Base-by-base conservation (phyloP, 257 asterid genomes). In the Rehmannia glutinosa region DNA sequence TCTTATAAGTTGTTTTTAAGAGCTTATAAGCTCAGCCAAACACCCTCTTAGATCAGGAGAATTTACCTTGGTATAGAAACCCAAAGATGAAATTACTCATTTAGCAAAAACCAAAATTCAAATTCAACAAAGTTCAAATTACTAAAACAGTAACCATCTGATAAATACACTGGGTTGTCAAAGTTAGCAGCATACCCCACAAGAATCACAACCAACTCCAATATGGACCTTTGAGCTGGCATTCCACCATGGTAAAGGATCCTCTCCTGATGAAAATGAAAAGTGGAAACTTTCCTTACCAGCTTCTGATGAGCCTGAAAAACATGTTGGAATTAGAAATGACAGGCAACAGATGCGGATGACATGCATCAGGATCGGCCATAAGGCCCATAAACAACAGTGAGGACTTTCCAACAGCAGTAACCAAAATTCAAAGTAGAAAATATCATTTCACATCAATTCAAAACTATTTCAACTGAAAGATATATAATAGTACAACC, bases 151-250 rank as follows among this genome's bases (percentile, higher is more conserved):
- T 25, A 50, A 52, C 25, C 59, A 35, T 70, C 13, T 1, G 46
- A 21, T 10, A 33, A 47, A 66, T 42, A 9, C 30, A 33, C 54
- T 25, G 9, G 27, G 35, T 6, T 19, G 56, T 25, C 24, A 51
- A 42, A 32, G 51, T 24, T 30, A 61, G 54, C 11, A 74, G 50
- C 83, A 38, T 83, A 86, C 92, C 89, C 89, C 92, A 75, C 92
- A 86, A 52, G 67, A 64, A 75, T 86, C 92, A 66, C 92, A 86
- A 46, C 92, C 87, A 63, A 43, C 81, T 56, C 77, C 71, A 55
- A 66, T 16, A 28, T 86, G 92, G 38, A 83, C 74, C 20, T 57
- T 73, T 45, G 75, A 63, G 73, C 47, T 42, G 43, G 72, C 61
- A 62, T 77, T 66, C 82, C 69, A 74, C 81, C 70, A 71, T 13